Evolutionary conservation across 345 rosid species (phyloP), one percentile per base, ranked within the genome.

Genomic region (Camelina sativa): DNA sequence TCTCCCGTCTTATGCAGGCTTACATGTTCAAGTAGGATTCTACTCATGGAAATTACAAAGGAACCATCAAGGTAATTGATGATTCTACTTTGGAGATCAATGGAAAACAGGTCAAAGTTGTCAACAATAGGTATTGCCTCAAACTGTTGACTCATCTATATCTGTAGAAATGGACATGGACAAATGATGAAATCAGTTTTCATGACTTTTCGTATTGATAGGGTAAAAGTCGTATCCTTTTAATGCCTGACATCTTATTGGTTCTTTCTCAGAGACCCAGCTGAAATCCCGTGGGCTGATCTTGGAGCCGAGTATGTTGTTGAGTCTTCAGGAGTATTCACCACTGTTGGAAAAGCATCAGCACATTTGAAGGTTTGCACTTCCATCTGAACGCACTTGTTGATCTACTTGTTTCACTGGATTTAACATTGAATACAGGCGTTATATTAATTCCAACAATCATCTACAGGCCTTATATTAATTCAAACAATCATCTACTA

Each of bases 11-110:
- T 80, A 23, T 78, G 53, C 84, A 94, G 98, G 97, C 97, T 76
- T 94, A 94, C 80, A 91, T 94, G 98, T 77, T 91, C 61, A 94
- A 91, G 85, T 94, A 94, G 30, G 98, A 94, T 78, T 94, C 98
- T 23, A 94, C 98, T 69, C 98, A 91, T 80, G 97, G 98, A 67
- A 79, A 74, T 81, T 90, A 83, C 72, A 78, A 86, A 17, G 98
- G 95, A 80, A 78, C 85, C 66, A 76, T 94, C 83, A 85, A 80
- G 47, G 98, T 89, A 47, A 60, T 94, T 82, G 92, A 94, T 66
- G 85, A 84, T 1, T 85, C 95, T 73, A 90, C 89, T 35, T 84
- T 91, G 85, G 98, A 94, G 84, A 88, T 94, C 66, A 90, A 91
- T 62, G 98, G 96, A 60, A 90, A 85, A 80, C 78, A 86, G 64